A percentile compares a stretch with the other conserved stretches of the same genome.
Evolutionary conservation across 2,329 filamentous ascomycete genomes (phyloP).

Genomic region (Aspergillus viridinutans): DNA sequence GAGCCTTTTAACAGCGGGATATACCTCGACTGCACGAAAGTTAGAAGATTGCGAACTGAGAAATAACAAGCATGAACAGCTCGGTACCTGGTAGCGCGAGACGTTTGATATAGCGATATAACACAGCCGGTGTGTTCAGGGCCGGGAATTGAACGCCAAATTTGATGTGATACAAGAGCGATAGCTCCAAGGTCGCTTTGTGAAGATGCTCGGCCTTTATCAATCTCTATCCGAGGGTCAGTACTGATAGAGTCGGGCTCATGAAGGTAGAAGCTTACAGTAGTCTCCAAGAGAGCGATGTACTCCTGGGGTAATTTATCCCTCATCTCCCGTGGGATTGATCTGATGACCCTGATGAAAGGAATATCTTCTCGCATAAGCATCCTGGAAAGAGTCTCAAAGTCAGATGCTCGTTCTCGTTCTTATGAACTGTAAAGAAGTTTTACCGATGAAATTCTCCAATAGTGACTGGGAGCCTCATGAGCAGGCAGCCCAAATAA

Average conservation of each 20-base stretch:
- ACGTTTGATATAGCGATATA: constrained; percentile 66
- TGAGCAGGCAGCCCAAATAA: constrained; percentile 71
- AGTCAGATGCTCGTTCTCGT: neutral
- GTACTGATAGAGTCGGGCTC: neutral
- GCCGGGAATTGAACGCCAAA: constrained; percentile 69
- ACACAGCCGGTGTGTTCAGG: constrained; percentile 64
- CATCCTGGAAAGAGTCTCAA: constrained; percentile 16
- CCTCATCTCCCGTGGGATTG: constrained; percentile 43
- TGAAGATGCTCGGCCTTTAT: constrained; percentile 59
- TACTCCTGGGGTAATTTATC: constrained; percentile 42
- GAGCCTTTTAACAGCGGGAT: constrained; percentile 56
- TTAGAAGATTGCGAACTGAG: neutral
- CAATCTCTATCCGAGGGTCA: constrained; percentile 24
- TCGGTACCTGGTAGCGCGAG: constrained; percentile 68
- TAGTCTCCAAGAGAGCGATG: constrained; percentile 37
- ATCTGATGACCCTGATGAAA: constrained; percentile 60
- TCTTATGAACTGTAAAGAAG: neutral
- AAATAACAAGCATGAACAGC: neutral
- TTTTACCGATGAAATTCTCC: constrained; percentile 60
- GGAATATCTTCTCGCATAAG: constrained; percentile 67
- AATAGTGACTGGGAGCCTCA: constrained; percentile 71
- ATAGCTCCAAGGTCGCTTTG: constrained; percentile 56
- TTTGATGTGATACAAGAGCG: constrained; percentile 60
- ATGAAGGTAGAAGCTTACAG: constrained; percentile 19
- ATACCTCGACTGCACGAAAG: constrained; percentile 26